These are phyloP conservation scores for Adansonia rubrostipa DNA, from an alignment of 441 rosid genomes.

Conservation along the genomic window DNA sequence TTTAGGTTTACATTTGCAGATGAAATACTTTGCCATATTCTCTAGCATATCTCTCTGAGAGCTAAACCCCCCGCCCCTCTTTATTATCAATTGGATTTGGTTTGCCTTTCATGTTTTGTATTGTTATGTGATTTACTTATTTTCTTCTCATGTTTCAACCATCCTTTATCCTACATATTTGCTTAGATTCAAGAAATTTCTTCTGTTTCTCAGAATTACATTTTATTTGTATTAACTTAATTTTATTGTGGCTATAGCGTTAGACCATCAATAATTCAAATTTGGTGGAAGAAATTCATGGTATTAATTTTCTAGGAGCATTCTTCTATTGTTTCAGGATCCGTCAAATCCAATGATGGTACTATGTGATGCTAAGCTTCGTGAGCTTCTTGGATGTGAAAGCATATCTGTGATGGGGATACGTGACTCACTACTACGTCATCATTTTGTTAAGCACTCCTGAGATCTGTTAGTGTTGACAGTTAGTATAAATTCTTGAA, in stretches of 20 bases:
- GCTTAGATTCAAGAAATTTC: neutral
- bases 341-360: constrained; percentile 77
- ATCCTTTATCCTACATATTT: neutral
- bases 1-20: neutral
- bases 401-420: constrained; percentile 86
- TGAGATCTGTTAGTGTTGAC: constrained; percentile 47
- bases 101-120: neutral
- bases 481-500: constrained; percentile 33
- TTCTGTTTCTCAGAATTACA: neutral
- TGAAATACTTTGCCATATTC: neutral
- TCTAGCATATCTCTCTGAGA: neutral
- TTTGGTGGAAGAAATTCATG: neutral
- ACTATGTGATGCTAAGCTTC: constrained; percentile 79
- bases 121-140: neutral
- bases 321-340: constrained; percentile 49
- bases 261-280: neutral
- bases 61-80: neutral
- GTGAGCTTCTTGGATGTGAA: constrained; percentile 84
- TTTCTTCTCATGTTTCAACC: neutral
- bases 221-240: neutral
- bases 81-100: constrained; percentile 5
- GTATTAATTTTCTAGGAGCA: constrained; percentile 15
- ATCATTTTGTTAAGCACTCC: constrained; percentile 64
- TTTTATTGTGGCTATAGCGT: neutral
- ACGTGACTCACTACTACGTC: constrained; percentile 62